Conservation (phyloP, 371 early-diverging fungal genomes). For the Blakeslea trispora region DNA sequence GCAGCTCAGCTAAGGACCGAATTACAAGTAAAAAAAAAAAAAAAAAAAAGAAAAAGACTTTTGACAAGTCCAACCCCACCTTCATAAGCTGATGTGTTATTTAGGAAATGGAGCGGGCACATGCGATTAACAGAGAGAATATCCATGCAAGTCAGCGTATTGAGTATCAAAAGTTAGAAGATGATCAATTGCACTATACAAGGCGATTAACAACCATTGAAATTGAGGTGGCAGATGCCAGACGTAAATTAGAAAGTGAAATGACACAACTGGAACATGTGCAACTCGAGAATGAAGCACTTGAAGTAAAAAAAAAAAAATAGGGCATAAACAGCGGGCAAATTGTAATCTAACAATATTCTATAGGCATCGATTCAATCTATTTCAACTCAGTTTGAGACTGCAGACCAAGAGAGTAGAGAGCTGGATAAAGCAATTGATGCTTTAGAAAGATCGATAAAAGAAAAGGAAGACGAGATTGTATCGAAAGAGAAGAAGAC, state of each 20-base stretch:
- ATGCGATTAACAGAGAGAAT: conserved; percentile 28
- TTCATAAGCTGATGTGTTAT: neutral
- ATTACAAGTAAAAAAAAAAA: conserved; percentile 29
- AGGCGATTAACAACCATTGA: conserved; percentile 28
- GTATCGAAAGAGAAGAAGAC: conserved; percentile 2
- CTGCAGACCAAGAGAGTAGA: conserved; percentile 9
- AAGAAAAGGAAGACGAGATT: conserved; percentile 13
- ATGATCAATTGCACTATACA: conserved; percentile 30
- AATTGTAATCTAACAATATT: neutral
- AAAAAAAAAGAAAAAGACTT: too few species aligned
- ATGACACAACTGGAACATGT: conserved; percentile 18
- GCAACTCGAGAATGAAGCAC: conserved; percentile 9
- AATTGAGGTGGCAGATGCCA: conserved; percentile 27
- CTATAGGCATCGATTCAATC: conserved; percentile 4
- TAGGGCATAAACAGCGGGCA: neutral
- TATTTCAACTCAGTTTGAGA: neutral
- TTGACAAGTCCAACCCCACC: too few species aligned
- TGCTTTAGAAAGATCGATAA: conserved; percentile 5
- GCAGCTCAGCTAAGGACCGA: conserved; percentile 30
- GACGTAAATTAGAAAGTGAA: conserved; percentile 12
- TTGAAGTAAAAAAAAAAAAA: conserved; percentile 6
- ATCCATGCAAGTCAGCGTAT: conserved; percentile 36
- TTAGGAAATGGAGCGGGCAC: conserved; percentile 23
- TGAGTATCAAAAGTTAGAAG: conserved; percentile 36
- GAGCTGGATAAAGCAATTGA: conserved; percentile 2